A percentile compares a stretch with the other conserved stretches of the same genome.
phyloP scores from a whole-genome alignment of 164 flowering plant species.

The Berberis thunbergii region DNA sequence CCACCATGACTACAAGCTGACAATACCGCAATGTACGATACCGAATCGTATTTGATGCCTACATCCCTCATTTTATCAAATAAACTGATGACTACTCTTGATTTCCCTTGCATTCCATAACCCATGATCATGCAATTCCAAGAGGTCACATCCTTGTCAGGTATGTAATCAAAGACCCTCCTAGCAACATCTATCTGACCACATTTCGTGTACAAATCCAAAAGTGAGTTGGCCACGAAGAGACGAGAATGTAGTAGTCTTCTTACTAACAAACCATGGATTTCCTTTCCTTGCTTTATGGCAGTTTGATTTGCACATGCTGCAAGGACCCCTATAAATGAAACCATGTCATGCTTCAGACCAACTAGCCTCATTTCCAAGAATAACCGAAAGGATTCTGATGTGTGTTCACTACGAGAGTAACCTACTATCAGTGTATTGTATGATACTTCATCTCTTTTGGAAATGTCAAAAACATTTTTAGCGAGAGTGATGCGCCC shows the following conservation, averaged over 20 bases:
- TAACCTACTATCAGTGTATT: slow-evolving; percentile 38
- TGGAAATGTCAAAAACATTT: slow-evolving; percentile 24
- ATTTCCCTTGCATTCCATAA: slow-evolving; percentile 6
- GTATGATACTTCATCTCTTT: slow-evolving; percentile 33
- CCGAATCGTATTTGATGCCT: neutral
- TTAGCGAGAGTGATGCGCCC: slow-evolving; percentile 15
- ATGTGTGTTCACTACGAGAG: slow-evolving; percentile 1
- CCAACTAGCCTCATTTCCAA: slow-evolving; percentile 3
- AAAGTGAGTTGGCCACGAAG: slow-evolving; percentile 5
- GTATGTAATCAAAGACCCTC: slow-evolving; percentile 1
- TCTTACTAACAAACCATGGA: slow-evolving; percentile 3
- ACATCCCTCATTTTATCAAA: slow-evolving; percentile 1
- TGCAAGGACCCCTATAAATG: slow-evolving; percentile 6
- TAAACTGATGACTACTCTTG: neutral
- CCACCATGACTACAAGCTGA: slow-evolving; percentile 8
- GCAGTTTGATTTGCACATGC: slow-evolving; percentile 2
- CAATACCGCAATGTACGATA: slow-evolving; percentile 3
- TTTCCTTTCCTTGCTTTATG: slow-evolving; percentile 7
- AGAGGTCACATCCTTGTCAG: slow-evolving; percentile 5
- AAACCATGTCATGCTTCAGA: slow-evolving; percentile 4
- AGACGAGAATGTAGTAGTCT: neutral
- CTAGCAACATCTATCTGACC: slow-evolving; percentile 2
- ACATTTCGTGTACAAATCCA: slow-evolving; percentile 2
- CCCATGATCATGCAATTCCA: slow-evolving; percentile 6
- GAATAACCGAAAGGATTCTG: neutral